A percentile compares a stretch with the other conserved stretches of the same genome.
phyloP scores from a whole-genome alignment of 1,284 basidiomycete genomes.

The Boletellus deceptivus region DNA sequence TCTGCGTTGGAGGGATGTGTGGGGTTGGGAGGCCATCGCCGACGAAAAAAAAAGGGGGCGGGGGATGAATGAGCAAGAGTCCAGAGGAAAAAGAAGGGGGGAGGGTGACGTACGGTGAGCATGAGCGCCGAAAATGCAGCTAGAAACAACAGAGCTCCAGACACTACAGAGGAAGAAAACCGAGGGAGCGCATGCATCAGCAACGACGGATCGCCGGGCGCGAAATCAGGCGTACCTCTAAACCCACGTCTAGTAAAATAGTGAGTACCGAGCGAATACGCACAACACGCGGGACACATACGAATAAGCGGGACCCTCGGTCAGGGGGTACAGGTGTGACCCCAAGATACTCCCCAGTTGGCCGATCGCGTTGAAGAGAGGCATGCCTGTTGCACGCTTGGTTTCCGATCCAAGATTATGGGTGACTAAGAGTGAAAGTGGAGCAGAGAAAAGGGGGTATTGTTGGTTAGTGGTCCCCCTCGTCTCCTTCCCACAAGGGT shows the following conservation, averaged over 20 bases:
- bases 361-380: slow-evolving; percentile 74
- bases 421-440: slow-evolving; percentile 41
- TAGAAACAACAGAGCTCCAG: slow-evolving; percentile 58
- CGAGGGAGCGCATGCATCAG: too few relatives aligned
- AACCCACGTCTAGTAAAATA: slow-evolving; percentile 24
- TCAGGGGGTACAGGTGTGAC: slow-evolving; percentile 65
- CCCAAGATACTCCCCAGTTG: slow-evolving; percentile 72
- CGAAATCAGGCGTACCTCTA: slow-evolving; percentile 14
- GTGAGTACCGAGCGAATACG: background rate
- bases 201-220: background rate
- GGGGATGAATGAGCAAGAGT: too few relatives aligned
- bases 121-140: slow-evolving; percentile 50
- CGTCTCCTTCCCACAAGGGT: background rate
- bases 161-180: slow-evolving; percentile 36
- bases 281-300: slow-evolving; percentile 21
- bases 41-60: background rate
- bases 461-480: background rate
- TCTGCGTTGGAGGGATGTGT: slow-evolving; percentile 32
- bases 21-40: background rate
- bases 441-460: background rate
- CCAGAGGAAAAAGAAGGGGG: too few relatives aligned
- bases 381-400: slow-evolving; percentile 71
- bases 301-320: slow-evolving; percentile 64
- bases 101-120: slow-evolving; percentile 44
- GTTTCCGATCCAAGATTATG: slow-evolving; percentile 79